Evolutionary conservation across 2,329 filamentous ascomycete genomes (phyloP), one percentile per base, ranked within the genome.

Genomic region (Pseudogymnoascus sp.): DNA sequence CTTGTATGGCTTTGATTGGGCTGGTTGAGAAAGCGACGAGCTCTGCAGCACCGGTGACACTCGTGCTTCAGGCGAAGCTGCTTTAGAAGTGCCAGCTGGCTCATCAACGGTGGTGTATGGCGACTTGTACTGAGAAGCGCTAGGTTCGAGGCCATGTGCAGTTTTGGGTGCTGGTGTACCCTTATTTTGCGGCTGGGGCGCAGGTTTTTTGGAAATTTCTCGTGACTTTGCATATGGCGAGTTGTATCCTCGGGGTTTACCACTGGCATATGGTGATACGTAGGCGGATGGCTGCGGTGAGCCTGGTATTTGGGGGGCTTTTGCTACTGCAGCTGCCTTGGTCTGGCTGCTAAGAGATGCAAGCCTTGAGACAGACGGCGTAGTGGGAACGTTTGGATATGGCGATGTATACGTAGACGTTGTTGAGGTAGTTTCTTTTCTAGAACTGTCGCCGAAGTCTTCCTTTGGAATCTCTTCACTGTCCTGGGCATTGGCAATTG

Each of bases 101-200:
- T 5, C 50, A 7, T 37, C 23, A 38, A 18, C 8, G 5, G 56
- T 62, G 31, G 28, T 5, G 12, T 63, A 63, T 25, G 62, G 62
- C 18, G 62, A 63, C 21, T 63, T 63, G 16, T 63, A 63, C 53
- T 62, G 50, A 14, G 21, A n/a, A 11, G 12, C 28, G 42, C n/a
- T 14, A 11, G 18, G 16, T 25, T 35, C 28, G n/a, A 16, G 42
- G 42, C 28, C 14, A 14, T 11, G 10, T 25, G 42, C 6, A 35
- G 33, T 14, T 35, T 56, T 62, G 38, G 35, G 25, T 23, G 11
- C 16, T 4, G 11, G 28, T 14, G 5, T 56, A 6, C 4, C 50
- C 28, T 33, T 56, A n/a, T 11, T 53, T 16, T 56, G 61, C 25
- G 25, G 16, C 8, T 21, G 61, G n/a, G 50, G 40, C 6, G 31